Percentiles rank a stretch among this genome's conserved stretches.
Evolutionary conservation across 495 filamentous ascomycete species (phyloP).

Genomic region (Neurospora sp.): DNA sequence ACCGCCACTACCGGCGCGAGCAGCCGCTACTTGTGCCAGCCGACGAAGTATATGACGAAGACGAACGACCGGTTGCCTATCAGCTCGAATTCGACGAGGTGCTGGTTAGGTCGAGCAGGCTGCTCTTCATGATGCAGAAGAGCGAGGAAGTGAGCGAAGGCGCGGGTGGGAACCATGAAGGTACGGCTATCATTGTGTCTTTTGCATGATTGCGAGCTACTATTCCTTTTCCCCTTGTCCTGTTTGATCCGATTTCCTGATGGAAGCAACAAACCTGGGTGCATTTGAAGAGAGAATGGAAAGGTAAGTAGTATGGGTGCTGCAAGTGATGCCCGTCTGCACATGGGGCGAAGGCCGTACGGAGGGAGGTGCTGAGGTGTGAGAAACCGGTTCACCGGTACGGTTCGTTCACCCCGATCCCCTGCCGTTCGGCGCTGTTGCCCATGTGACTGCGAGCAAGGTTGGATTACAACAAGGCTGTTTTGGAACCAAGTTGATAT

Average conservation of each 20-base stretch:
- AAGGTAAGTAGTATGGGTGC: not conserved
- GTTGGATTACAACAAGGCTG: not conserved
- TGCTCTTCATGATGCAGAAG: slow-evolving; percentile 48
- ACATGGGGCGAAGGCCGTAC: not conserved
- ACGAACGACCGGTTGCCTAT: slow-evolving; percentile 46
- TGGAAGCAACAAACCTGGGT: not conserved
- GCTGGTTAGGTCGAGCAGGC: slow-evolving; percentile 45
- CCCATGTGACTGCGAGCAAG: not conserved
- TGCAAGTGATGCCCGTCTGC: not conserved
- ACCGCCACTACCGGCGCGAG: slow-evolving; percentile 11
- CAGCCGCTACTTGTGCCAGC: slow-evolving; percentile 35
- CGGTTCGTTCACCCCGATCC: not conserved
- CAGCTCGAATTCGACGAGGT: slow-evolving; percentile 53
- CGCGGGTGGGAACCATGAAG: slow-evolving; percentile 26
- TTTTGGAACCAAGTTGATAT: not conserved
- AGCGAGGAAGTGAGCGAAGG: slow-evolving; percentile 24
- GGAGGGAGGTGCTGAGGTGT: not conserved
- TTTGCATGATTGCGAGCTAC: not conserved
- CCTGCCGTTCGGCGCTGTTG: not conserved
- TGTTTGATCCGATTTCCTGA: not conserved
- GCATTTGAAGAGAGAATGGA: not conserved
- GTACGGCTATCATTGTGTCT: not conserved
- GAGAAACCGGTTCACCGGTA: not conserved
- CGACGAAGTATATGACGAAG: slow-evolving; percentile 29
- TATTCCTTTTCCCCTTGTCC: not conserved